Conservation (phyloP, 2,329 filamentous ascomycete genomes). For the Colletotrichum somersetense region DNA sequence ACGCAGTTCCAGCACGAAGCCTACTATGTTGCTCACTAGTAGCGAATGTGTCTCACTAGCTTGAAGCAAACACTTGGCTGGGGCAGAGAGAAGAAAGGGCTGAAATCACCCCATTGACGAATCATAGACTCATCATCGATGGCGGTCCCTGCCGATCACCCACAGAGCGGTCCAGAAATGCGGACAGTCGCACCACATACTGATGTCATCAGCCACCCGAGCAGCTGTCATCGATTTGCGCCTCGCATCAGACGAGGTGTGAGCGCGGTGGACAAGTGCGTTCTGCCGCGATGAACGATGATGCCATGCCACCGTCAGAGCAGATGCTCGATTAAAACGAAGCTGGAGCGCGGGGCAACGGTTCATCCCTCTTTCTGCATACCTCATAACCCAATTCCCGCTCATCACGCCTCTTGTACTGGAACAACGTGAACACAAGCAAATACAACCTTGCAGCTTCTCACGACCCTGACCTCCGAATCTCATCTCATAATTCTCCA, state of each 20-base stretch:
- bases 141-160: conserved; percentile 35
- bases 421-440: background rate
- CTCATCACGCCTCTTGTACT: background rate
- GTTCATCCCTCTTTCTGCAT: background rate
- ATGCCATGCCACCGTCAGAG: conserved; percentile 40
- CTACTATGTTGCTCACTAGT: background rate
- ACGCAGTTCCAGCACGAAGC: background rate
- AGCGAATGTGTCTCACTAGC: background rate
- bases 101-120: conserved; percentile 25
- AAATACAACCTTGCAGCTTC: background rate
- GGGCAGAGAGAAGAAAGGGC: background rate
- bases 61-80: background rate
- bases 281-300: conserved; percentile 7
- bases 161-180: conserved; percentile 1
- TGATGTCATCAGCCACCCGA: conserved; percentile 41
- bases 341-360: background rate
- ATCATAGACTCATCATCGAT: conserved; percentile 37
- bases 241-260: conserved; percentile 9
- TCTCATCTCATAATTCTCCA: background rate
- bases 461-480: background rate
- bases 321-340: conserved; percentile 6
- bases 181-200: conserved; percentile 11
- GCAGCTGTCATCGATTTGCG: conserved; percentile 42
- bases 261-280: background rate
- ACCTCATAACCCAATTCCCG: no score